Evolutionary conservation across 225 moss, liverwort and hornwort genomes (phyloP).

Genomic region (Bryum argenteum): DNA sequence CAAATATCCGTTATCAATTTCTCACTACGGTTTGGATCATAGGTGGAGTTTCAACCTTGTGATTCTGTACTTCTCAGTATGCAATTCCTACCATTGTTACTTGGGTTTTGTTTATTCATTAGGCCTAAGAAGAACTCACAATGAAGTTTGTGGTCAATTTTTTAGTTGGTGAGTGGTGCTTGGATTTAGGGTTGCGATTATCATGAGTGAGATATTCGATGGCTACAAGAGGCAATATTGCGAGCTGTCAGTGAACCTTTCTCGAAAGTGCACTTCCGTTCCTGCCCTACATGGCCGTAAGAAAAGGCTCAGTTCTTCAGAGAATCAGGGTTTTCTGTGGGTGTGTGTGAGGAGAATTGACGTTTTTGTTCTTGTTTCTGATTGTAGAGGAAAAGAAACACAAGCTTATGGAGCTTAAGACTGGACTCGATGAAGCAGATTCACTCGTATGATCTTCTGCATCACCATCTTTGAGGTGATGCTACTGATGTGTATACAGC

Average conservation of each 20-base stretch:
- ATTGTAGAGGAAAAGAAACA: slow-evolving; percentile 60
- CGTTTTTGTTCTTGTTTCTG: slow-evolving; percentile 16
- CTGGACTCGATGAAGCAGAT: slow-evolving; percentile 59
- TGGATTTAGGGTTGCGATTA: slow-evolving; percentile 29
- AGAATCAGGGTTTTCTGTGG: slow-evolving; percentile 2
- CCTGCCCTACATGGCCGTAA: slow-evolving; percentile 51
- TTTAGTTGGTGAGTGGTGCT: neutral
- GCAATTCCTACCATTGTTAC: too few species aligned
- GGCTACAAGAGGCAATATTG: slow-evolving; percentile 66
- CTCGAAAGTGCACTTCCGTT: slow-evolving; percentile 52
- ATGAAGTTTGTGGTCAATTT: neutral
- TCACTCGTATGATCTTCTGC: slow-evolving; percentile 40
- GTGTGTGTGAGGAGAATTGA: slow-evolving; percentile 5
- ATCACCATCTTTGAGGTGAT: neutral
- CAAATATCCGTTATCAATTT: neutral
- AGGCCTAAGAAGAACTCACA: slow-evolving; percentile 7
- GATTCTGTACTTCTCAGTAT: neutral
- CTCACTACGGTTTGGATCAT: neutral
- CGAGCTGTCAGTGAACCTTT: slow-evolving; percentile 58
- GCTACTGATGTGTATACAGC: neutral
- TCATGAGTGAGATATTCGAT: slow-evolving; percentile 62
- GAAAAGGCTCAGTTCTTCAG: neutral
- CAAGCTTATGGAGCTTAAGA: slow-evolving; percentile 56
- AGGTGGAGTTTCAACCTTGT: too few species aligned
- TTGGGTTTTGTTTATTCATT: neutral